phyloP scores from a whole-genome alignment of 768 basidiomycete genomes.

The Cubamyces lactineus region DNA sequence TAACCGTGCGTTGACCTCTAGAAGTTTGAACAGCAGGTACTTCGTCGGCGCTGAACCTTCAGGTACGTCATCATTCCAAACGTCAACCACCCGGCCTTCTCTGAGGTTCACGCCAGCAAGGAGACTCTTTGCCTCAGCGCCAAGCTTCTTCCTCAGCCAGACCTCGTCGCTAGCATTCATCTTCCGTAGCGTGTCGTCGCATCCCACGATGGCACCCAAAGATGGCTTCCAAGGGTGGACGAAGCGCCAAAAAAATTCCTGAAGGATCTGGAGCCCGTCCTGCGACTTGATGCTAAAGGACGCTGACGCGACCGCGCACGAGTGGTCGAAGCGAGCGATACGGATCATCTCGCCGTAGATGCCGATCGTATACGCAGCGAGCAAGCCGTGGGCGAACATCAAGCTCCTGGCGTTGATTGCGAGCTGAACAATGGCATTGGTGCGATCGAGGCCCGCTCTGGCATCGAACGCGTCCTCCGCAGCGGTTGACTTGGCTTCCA shows the following conservation, averaged over 20 bases:
- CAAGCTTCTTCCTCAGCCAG: slow-evolving; percentile 3
- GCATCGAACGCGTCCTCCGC: slow-evolving; percentile 2
- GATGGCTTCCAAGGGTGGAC: slow-evolving; percentile 12
- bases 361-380: slow-evolving; percentile 13
- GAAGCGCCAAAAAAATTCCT: slow-evolving; percentile 23
- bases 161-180: background rate
- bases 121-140: background rate
- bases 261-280: background rate
- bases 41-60: too few species aligned
- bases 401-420: slow-evolving; percentile 12
- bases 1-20: slow-evolving; percentile 13
- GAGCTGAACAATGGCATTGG: slow-evolving; percentile 1
- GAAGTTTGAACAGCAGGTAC: slow-evolving; percentile 5
- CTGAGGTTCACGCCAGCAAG: background rate
- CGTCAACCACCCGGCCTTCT: slow-evolving; percentile 6
- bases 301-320: slow-evolving; percentile 12
- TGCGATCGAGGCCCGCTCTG: background rate
- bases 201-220: slow-evolving; percentile 7
- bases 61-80: background rate
- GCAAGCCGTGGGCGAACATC: slow-evolving; percentile 11
- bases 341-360: slow-evolving; percentile 12
- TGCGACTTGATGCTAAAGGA: background rate
- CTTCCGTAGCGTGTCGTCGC: slow-evolving; percentile 6
- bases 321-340: slow-evolving; percentile 20
- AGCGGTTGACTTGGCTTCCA: slow-evolving; percentile 2